Percentiles rank a stretch among this genome's conserved stretches.
These are phyloP conservation scores for Schizothecium vesticola DNA, from an alignment of 495 filamentous ascomycete species.

Conservation along the genomic window DNA sequence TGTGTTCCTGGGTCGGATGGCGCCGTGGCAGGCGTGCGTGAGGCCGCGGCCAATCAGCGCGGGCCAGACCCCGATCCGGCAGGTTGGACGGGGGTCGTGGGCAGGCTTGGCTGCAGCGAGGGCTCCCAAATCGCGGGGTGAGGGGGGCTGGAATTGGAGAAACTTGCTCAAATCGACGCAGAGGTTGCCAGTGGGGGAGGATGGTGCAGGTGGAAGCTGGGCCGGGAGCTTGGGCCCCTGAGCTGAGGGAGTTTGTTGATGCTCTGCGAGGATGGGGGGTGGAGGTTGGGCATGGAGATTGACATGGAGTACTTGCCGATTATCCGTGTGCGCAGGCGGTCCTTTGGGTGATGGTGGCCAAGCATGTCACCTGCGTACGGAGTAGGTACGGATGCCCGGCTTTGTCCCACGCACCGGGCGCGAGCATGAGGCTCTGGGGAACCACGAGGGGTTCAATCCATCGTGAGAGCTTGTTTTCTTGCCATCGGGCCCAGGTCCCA, in stretches of 20 bases:
- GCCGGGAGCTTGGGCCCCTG: background rate
- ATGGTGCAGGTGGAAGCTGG: background rate
- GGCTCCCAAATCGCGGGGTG: background rate
- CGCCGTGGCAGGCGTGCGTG: background rate
- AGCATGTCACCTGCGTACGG: too few relatives aligned
- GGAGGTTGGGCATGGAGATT: background rate
- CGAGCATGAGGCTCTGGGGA: background rate
- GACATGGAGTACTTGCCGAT: too few relatives aligned
- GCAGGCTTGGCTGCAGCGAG: slow-evolving; percentile 3
- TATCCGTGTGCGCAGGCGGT: background rate
- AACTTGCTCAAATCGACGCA: slow-evolving; percentile 32
- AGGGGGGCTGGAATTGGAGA: slow-evolving; percentile 8
- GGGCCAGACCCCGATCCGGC: background rate
- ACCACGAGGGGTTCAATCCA: background rate
- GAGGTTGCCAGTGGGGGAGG: background rate
- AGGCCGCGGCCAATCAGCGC: background rate
- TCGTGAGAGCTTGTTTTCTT: background rate
- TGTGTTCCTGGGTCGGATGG: background rate
- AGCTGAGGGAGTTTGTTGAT: background rate
- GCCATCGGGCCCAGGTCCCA: background rate
- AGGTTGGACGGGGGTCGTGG: background rate
- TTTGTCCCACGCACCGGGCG: background rate
- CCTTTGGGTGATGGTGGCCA: background rate
- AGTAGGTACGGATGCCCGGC: background rate
- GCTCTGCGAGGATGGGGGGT: background rate